Conservation (phyloP, 306 rosid genomes). For the Dicorynia guianensis region DNA sequence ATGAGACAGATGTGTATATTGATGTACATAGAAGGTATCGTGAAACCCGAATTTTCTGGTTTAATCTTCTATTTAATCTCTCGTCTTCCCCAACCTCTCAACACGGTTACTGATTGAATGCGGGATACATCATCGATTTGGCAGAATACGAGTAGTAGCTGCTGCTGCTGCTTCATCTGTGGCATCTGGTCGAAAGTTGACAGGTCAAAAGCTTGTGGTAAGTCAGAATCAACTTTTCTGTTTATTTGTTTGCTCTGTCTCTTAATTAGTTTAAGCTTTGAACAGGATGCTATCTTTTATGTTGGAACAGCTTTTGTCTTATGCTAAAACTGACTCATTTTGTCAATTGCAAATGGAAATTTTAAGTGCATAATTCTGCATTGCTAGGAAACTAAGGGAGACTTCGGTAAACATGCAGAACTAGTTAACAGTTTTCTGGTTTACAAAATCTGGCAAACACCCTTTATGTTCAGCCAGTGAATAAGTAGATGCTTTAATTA, state of each 20-base stretch:
- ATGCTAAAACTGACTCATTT: not conserved
- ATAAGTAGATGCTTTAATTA: not conserved
- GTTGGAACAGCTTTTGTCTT: slow-evolving; percentile 14
- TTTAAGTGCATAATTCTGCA: not conserved
- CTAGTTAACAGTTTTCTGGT: no score
- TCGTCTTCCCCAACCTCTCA: not conserved
- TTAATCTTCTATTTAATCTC: slow-evolving; percentile 20
- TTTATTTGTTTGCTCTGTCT: not conserved
- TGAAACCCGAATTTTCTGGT: slow-evolving; percentile 2
- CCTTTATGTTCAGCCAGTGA: not conserved
- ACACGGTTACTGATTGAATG: slow-evolving; percentile 30
- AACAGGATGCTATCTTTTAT: slow-evolving; percentile 8
- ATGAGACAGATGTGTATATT: slow-evolving; percentile 91
- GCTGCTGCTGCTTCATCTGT: slow-evolving; percentile 96
- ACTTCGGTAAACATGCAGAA: no score
- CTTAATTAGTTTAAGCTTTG: not conserved
- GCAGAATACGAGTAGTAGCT: slow-evolving; percentile 95
- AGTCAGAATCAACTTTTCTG: slow-evolving; percentile 41
- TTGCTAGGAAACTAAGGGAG: not conserved
- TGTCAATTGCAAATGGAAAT: not conserved
- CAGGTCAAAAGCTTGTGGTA: slow-evolving; percentile 56
- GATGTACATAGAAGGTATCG: slow-evolving; percentile 81
- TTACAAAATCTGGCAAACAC: no score
- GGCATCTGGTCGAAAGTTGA: slow-evolving; percentile 75
- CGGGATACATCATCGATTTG: slow-evolving; percentile 35